Evolutionary conservation across 2,329 filamentous ascomycete species (phyloP).

Genomic region (Cytospora paraplurivora): DNA sequence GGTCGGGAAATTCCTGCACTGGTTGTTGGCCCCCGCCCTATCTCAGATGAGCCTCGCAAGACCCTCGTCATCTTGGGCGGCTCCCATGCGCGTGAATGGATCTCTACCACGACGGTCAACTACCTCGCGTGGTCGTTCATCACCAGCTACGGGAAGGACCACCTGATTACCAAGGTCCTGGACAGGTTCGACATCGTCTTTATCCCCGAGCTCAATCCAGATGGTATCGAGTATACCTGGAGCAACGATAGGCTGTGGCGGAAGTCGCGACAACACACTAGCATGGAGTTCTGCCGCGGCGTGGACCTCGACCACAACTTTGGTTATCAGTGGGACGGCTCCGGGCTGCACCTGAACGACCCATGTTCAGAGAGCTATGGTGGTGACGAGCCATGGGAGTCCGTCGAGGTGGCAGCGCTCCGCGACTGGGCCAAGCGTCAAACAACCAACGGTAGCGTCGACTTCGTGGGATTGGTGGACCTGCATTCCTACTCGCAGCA

Average conservation of each 20-base stretch:
- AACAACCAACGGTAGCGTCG: slow-evolving; percentile 67
- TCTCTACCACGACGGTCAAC: slow-evolving; percentile 86
- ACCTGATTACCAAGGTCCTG: slow-evolving; percentile 73
- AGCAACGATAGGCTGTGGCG: slow-evolving; percentile 89
- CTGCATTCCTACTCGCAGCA: slow-evolving; percentile 95
- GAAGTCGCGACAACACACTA: slow-evolving; percentile 87
- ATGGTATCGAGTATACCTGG: slow-evolving; percentile 95
- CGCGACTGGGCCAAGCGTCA: slow-evolving; percentile 83
- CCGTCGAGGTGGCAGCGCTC: slow-evolving; percentile 73
- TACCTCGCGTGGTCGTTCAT: slow-evolving; percentile 90
- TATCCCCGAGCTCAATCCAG: slow-evolving; percentile 86
- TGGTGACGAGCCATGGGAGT: slow-evolving; percentile 81
- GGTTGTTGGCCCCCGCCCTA: slow-evolving; percentile 64
- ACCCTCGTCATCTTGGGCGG: slow-evolving; percentile 83
- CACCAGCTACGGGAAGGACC: slow-evolving; percentile 75
- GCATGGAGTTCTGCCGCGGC: slow-evolving; percentile 79
- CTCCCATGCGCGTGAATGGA: slow-evolving; percentile 95
- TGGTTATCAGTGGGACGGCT: slow-evolving; percentile 78
- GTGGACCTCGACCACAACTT: slow-evolving; percentile 89
- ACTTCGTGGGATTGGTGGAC: slow-evolving; percentile 85
- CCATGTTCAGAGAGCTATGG: slow-evolving; percentile 92
- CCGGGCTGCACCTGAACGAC: slow-evolving; percentile 58
- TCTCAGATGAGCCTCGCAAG: slow-evolving; percentile 58
- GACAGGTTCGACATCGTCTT: slow-evolving; percentile 86
- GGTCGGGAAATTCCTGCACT: slow-evolving; percentile 84